phyloP scores from a whole-genome alignment of 2,329 filamentous ascomycete species.

The Graphiopsis chlorocephala region DNA sequence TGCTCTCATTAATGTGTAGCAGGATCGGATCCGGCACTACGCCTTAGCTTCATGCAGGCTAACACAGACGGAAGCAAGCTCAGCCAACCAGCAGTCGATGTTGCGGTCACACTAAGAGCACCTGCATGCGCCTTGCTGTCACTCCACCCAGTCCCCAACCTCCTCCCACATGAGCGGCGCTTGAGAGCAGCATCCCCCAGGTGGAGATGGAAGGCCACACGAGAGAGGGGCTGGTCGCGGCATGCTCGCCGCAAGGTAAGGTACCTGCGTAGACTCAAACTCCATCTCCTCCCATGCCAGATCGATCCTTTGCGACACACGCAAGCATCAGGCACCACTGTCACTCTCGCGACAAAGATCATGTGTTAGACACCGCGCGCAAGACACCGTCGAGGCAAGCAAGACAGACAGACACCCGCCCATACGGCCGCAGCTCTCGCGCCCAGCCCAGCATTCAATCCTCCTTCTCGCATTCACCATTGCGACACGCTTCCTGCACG shows the following conservation, averaged over 20 bases:
- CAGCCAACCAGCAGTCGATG: not conserved
- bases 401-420: conserved; percentile 3
- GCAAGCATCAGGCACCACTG: conserved; percentile 20
- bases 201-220: not conserved
- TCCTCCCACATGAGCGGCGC: not conserved
- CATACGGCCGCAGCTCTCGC: not conserved
- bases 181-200: not conserved
- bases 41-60: not conserved
- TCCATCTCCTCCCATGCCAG: not conserved
- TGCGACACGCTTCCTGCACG: conserved; percentile 15
- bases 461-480: conserved; percentile 11
- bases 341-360: conserved; percentile 22
- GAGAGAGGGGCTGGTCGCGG: conserved; percentile 12
- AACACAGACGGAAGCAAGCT: not conserved
- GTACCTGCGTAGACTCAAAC: conserved; percentile 4
- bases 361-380: conserved; percentile 17
- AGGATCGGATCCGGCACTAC: not conserved
- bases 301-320: not conserved
- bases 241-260: not conserved
- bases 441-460: conserved; percentile 4
- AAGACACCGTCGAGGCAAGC: conserved; percentile 9
- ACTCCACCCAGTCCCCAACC: conserved; percentile 5
- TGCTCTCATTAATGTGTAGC: not conserved
- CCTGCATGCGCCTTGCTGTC: conserved; percentile 3
- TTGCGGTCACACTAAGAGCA: not conserved